Conservation (phyloP, 331 rosid species). For the Spiraea crenata region DNA sequence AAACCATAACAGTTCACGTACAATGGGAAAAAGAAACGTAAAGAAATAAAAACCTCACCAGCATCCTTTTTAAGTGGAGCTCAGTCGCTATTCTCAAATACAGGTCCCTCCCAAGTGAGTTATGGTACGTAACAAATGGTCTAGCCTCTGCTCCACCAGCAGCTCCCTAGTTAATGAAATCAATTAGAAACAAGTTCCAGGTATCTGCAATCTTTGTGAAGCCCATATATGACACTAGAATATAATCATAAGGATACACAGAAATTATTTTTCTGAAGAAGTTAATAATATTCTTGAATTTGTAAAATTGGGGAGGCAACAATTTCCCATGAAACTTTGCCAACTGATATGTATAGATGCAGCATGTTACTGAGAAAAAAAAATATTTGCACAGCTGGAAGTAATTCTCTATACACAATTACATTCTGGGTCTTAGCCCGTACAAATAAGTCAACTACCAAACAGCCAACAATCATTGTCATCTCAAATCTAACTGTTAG, state of each 20-base stretch:
- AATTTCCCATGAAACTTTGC: background rate
- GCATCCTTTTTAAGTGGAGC: slow-evolving; percentile 95
- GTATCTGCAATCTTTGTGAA: slow-evolving; percentile 15
- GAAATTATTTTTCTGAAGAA: background rate
- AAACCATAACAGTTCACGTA: no score
- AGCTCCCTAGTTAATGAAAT: slow-evolving; percentile 72
- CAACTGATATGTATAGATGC: background rate
- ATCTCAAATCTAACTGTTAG: no score
- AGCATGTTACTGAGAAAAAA: background rate
- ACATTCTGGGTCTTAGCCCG: no score
- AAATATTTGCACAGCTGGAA: background rate
- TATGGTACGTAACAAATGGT: slow-evolving; percentile 92
- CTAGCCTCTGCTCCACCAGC: slow-evolving; percentile 99
- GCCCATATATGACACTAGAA: background rate
- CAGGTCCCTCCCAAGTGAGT: slow-evolving; percentile 88
- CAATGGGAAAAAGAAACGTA: no score
- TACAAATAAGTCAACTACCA: no score
- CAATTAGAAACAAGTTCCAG: slow-evolving; percentile 32
- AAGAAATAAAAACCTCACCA: slow-evolving; percentile 50
- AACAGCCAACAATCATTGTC: no score
- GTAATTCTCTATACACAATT: background rate
- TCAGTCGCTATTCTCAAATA: slow-evolving; percentile 97
- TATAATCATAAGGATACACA: background rate
- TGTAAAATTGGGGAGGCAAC: background rate
- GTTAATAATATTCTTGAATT: background rate